These are phyloP conservation scores for Penicillium sp. DNA, from an alignment of 2,329 filamentous ascomycete genomes.

Conservation along the genomic window DNA sequence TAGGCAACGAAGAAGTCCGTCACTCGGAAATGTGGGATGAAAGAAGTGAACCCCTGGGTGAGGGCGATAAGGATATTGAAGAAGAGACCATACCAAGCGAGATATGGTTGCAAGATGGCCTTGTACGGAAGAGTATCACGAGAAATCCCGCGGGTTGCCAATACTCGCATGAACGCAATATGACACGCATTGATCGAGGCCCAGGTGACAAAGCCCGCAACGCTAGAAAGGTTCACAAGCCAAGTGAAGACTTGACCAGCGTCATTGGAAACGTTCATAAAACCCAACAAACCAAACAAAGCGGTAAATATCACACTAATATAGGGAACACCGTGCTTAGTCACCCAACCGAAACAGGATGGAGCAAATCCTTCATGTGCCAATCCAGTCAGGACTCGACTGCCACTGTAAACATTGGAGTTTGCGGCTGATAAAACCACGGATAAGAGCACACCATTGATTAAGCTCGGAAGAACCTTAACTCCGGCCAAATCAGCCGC, in stretches of 20 bases:
- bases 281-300: slow-evolving; percentile 64
- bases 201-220: slow-evolving; percentile 39
- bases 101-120: slow-evolving; percentile 62
- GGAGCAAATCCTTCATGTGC: slow-evolving; percentile 49
- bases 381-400: slow-evolving; percentile 68
- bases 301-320: slow-evolving; percentile 45
- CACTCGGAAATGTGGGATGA: slow-evolving; percentile 60
- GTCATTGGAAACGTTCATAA: slow-evolving; percentile 64
- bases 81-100: slow-evolving; percentile 65
- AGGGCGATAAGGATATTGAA: slow-evolving; percentile 64
- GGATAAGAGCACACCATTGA: slow-evolving; percentile 43
- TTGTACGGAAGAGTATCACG: slow-evolving; percentile 60
- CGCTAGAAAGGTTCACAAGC: slow-evolving; percentile 37
- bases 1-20: slow-evolving; percentile 65
- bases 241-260: slow-evolving; percentile 59
- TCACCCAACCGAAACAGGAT: slow-evolving; percentile 42
- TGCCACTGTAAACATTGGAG: slow-evolving; percentile 49
- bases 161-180: slow-evolving; percentile 62
- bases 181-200: slow-evolving; percentile 54
- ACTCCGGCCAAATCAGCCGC: slow-evolving; percentile 41
- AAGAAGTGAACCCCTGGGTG: slow-evolving; percentile 67
- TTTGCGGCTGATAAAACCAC: slow-evolving; percentile 45
- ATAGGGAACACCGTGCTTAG: slow-evolving; percentile 45
- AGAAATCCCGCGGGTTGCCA: slow-evolving; percentile 56
- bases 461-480: slow-evolving; percentile 38